phyloP scores from a whole-genome alignment of 2,329 filamentous ascomycete genomes.

The Cladosporium phlei region DNA sequence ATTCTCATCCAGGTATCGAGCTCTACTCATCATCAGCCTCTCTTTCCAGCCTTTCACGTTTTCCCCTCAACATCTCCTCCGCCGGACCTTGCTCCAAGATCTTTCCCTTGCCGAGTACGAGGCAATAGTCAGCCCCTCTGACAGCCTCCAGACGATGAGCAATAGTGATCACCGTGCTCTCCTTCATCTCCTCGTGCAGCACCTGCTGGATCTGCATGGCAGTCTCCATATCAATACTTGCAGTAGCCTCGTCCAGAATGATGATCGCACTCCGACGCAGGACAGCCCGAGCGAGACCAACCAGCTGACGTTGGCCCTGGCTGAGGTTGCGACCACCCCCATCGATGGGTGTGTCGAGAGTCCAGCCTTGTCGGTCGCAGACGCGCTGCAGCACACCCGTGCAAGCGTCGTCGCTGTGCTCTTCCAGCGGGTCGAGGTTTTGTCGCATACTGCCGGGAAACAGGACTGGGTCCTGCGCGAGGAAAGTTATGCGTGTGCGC shows the following conservation, averaged over 20 bases:
- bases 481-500: constrained; percentile 59
- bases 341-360: constrained; percentile 52
- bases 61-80: constrained; percentile 25
- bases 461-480: constrained; percentile 63
- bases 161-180: constrained; percentile 61
- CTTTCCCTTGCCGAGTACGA: constrained; percentile 50
- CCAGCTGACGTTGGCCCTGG: constrained; percentile 62
- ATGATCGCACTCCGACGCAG: constrained; percentile 57
- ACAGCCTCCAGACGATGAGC: constrained; percentile 62
- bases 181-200: constrained; percentile 52
- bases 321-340: constrained; percentile 58
- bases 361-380: constrained; percentile 53
- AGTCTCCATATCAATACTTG: constrained; percentile 60
- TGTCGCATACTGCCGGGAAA: constrained; percentile 58
- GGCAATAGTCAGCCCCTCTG: constrained; percentile 52
- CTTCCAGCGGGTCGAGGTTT: constrained; percentile 58
- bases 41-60: constrained; percentile 12
- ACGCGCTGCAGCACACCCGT: constrained; percentile 50
- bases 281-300: constrained; percentile 60
- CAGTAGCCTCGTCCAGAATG: constrained; percentile 63
- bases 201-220: constrained; percentile 53
- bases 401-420: constrained; percentile 54
- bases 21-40: constrained; percentile 15
- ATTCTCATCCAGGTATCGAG: no score
- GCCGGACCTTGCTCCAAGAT: constrained; percentile 37